Percentiles rank a stretch among this genome's conserved stretches.
These are phyloP conservation scores for Clavariopsis aquatica DNA, from an alignment of 495 filamentous ascomycete species.

Conservation along the genomic window DNA sequence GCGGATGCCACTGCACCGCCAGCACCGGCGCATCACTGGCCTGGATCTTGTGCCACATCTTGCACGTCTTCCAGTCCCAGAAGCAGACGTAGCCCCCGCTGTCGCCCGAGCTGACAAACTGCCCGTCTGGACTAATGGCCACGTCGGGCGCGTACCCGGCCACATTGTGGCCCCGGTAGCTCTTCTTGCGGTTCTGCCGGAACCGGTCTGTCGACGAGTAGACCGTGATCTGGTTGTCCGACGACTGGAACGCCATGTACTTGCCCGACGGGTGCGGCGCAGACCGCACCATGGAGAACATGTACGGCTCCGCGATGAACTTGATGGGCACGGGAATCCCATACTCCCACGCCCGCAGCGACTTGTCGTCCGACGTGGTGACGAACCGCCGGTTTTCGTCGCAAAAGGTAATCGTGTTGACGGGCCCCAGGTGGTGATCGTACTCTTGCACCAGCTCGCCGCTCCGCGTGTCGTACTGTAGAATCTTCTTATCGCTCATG, in stretches of 20 bases:
- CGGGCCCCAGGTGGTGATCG: slow-evolving; percentile 93
- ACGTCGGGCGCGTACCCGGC: slow-evolving; percentile 92
- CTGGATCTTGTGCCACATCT: slow-evolving; percentile 94
- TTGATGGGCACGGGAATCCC: slow-evolving; percentile 91
- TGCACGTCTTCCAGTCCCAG: slow-evolving; percentile 99
- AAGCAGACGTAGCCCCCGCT: slow-evolving; percentile 86
- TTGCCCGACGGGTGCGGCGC: slow-evolving; percentile 84
- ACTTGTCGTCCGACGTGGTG: slow-evolving; percentile 96
- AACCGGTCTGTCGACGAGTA: slow-evolving; percentile 94
- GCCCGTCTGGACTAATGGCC: slow-evolving; percentile 83
- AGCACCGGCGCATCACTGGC: slow-evolving; percentile 78
- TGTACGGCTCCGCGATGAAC: slow-evolving; percentile 91
- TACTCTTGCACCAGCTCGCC: slow-evolving; percentile 93
- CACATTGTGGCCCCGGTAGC: slow-evolving; percentile 91
- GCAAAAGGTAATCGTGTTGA: slow-evolving; percentile 97
- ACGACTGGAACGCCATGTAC: slow-evolving; percentile 87
- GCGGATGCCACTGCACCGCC: slow-evolving; percentile 86
- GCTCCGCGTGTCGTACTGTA: slow-evolving; percentile 91
- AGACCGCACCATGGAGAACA: slow-evolving; percentile 87
- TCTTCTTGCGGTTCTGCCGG: slow-evolving; percentile 95
- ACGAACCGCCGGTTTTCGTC: slow-evolving; percentile 95
- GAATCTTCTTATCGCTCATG: slow-evolving; percentile 97
- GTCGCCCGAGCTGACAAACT: slow-evolving; percentile 83
- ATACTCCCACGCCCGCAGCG: slow-evolving; percentile 94
- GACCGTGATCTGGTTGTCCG: slow-evolving; percentile 95